These are phyloP conservation scores for Tubosaeta brunneosetosa DNA, from an alignment of 768 basidiomycete genomes.

Conservation along the genomic window DNA sequence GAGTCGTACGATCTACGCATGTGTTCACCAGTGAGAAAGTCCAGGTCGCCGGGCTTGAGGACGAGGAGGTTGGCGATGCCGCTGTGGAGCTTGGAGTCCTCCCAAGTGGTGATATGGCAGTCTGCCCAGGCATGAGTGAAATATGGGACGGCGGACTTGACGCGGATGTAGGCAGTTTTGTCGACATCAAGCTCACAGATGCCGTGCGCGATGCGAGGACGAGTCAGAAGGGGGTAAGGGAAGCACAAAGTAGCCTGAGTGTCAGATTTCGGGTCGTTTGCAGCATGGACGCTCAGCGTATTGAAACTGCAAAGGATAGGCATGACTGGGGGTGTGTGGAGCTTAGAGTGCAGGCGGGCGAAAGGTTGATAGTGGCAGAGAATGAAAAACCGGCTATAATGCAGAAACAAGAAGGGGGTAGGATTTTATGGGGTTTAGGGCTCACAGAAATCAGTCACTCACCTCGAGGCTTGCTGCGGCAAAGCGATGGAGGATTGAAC, in stretches of 20 bases:
- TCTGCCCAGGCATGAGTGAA: conserved; percentile 2
- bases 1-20: neutral
- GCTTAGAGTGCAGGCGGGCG: neutral
- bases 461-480: neutral
- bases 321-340: conserved; percentile 1
- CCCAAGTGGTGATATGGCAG: conserved; percentile 7
- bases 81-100: neutral
- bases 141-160: conserved; percentile 5
- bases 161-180: conserved; percentile 8
- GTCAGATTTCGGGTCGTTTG: conserved; percentile 1
- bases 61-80: neutral
- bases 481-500: neutral
- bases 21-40: conserved; percentile 14
- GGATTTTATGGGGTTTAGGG: neutral
- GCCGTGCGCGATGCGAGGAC: conserved; percentile 17
- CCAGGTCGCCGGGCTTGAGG: conserved; percentile 9
- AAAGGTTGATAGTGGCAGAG: neutral
- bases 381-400: neutral
- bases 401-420: neutral
- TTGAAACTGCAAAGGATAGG: conserved; percentile 13
- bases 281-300: neutral
- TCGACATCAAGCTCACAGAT: conserved; percentile 6
- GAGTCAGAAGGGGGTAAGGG: conserved; percentile 11
- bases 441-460: neutral
- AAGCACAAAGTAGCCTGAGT: conserved; percentile 8